phyloP scores from a whole-genome alignment of 2,329 filamentous ascomycete genomes.

The Sporothrix brasiliensis region DNA sequence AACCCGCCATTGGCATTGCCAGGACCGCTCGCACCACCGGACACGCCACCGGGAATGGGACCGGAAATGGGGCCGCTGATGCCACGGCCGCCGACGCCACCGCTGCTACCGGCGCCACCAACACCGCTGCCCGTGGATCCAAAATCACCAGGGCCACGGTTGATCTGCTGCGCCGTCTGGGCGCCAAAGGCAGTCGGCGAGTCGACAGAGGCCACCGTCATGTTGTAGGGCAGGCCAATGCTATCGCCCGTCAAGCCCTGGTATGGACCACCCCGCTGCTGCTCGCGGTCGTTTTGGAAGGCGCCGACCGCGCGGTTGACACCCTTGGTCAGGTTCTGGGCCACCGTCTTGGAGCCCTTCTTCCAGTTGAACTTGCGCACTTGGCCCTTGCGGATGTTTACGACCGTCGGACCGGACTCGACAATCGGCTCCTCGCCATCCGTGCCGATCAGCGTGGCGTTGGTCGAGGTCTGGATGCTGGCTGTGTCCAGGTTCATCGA shows the following conservation, averaged over 20 bases:
- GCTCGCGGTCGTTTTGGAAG: constrained; percentile 61
- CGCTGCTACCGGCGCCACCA: not conserved
- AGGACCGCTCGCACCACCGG: constrained; percentile 41
- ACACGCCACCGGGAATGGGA: constrained; percentile 27
- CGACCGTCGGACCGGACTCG: constrained; percentile 83
- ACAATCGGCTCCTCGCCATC: constrained; percentile 68
- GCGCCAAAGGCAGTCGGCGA: constrained; percentile 45
- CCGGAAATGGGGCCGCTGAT: constrained; percentile 25
- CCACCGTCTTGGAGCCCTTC: constrained; percentile 90
- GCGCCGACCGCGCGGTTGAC: constrained; percentile 88
- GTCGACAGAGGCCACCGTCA: constrained; percentile 62
- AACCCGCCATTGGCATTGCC: constrained; percentile 55
- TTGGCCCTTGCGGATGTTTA: constrained; percentile 92
- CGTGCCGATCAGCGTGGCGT: constrained; percentile 61
- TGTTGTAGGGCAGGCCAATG: constrained; percentile 72
- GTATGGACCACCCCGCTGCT: constrained; percentile 50
- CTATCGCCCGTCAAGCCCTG: constrained; percentile 62
- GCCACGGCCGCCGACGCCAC: constrained; percentile 20
- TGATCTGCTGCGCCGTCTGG: constrained; percentile 41
- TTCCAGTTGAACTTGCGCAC: constrained; percentile 99
- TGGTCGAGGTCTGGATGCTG: constrained; percentile 59
- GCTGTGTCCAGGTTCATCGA: constrained; percentile 56
- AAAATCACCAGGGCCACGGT: constrained; percentile 12
- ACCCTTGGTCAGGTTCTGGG: constrained; percentile 91
- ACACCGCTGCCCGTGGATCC: constrained; percentile 23